Conservation (phyloP, 106 monocot genomes). For the Dioscorea zingiberensis region DNA sequence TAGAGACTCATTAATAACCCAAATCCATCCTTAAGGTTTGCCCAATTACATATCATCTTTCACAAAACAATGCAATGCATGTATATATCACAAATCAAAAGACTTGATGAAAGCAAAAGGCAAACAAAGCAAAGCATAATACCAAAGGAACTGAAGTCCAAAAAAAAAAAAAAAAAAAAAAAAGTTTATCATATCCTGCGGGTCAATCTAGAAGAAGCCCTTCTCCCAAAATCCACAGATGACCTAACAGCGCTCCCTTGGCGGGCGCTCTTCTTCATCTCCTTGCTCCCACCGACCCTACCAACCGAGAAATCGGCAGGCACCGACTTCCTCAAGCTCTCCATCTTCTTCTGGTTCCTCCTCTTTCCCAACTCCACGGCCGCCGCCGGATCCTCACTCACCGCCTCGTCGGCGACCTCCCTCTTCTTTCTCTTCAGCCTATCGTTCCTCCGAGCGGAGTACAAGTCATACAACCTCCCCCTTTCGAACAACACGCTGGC, state of each 20-base stretch:
- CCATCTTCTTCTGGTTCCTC: slow-evolving; percentile 24
- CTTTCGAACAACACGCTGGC: slow-evolving; percentile 37
- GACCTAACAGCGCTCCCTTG: background rate
- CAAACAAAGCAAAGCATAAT: too few species aligned
- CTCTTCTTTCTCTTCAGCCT: slow-evolving; percentile 48
- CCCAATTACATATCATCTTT: too few species aligned
- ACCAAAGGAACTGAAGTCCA: too few species aligned
- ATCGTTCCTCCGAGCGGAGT: slow-evolving; percentile 58
- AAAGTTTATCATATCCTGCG: background rate
- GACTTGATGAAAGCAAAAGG: too few species aligned
- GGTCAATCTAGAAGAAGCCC: background rate
- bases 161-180: too few species aligned
- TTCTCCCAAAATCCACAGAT: background rate
- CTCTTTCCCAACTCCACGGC: slow-evolving; percentile 42
- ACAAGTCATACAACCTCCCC: slow-evolving; percentile 57
- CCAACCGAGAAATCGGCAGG: slow-evolving; percentile 31
- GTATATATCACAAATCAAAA: too few species aligned
- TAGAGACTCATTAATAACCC: too few species aligned
- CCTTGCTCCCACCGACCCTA: slow-evolving; percentile 30
- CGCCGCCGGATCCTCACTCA: slow-evolving; percentile 26
- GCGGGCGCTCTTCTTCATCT: slow-evolving; percentile 27
- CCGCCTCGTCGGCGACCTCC: slow-evolving; percentile 16
- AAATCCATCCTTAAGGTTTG: too few species aligned
- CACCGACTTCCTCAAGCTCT: slow-evolving; percentile 26
- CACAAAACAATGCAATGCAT: too few species aligned